Evolutionary conservation across 2,329 filamentous ascomycete genomes (phyloP), one percentile per base, ranked within the genome.

Genomic region (Penicillium frequentans): DNA sequence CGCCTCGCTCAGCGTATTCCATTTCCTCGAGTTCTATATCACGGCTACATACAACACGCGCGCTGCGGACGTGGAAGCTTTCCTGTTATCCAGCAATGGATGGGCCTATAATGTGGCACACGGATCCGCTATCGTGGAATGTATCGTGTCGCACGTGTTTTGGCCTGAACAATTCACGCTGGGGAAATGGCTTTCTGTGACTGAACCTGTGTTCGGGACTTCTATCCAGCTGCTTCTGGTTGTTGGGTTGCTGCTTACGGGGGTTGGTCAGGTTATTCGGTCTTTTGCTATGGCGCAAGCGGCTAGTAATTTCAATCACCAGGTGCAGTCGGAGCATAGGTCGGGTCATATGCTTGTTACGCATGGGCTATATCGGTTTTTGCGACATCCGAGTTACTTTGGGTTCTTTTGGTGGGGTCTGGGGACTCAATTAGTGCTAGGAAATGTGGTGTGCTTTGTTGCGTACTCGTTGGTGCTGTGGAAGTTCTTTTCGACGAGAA

Each of bases 331-430:
- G 45, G 75, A 84, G 61, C 85, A 81, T 60, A 89, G 86, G 68
- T 82, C 86, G 4, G 86, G 85, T 1, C 95, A 99, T 73, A 81
- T 81, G 47, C 82, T 99, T n/a, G 90, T 99, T 3, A 96, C 89
- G 0, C 80, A 80, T 27, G 95, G 95, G 0, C 78, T 98, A 33
- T 99, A 98, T 73, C 78, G 79, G 8, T 73, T 83, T 45, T 78
- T 96, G 52, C 81, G 95, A 24, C 95, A 99, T 74, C 95, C 95
- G 13, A 90, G 89, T 57, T 99, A 99, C 76, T 97, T 98, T 78
- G 95, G 93, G 3, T 99, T 97, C 79, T 99, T 96, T 76, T 98
- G 92, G 87, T 99, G 93, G 93, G 91, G 90, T 0, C 70, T 98
- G n/a, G 95, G 95, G 5, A 96, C 93, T 13, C 95, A 99, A 80